Base-by-base conservation (phyloP, 495 filamentous ascomycete genomes). In the Penicillium paxilli region DNA sequence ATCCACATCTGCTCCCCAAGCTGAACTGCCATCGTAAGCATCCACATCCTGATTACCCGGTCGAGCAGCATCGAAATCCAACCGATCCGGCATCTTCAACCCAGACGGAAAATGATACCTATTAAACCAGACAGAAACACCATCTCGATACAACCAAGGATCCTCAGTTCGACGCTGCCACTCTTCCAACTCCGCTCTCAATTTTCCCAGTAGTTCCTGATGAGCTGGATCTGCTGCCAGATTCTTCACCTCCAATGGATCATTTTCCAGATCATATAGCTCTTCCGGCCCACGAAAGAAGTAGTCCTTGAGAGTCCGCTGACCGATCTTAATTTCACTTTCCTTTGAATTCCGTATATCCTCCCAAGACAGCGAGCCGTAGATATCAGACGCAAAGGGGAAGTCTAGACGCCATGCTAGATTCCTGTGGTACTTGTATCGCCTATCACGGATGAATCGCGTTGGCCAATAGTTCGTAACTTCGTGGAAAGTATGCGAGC, bases 401-500 rank as follows among this genome's bases (percentile, higher is more conserved):
- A 77, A 77, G 50, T 76, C 71, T 5, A 77, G 62, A 8, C 62
- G 51, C 60, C 64, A 74, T 1, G 68, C 73, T 1, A 76, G 49
- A 46, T 77, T 77, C 35, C 74, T 66, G 46, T 77, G 74, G 49
- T 77, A 77, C 44, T 77, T 77, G 59, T 63, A 72, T 14, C 58
- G 40, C 5, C 55, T 56, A 6, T 63, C 66, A 32, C 74, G 64
- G 5, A 76, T 30, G 56, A 67, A 65, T 6, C 74, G 65, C 2
- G 74, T 77, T 1, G 74, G 74, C 60, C 64, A 77, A 51, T 76
- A 77, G 52, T 76, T 76, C 19, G 65, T 68, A 2, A 73, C 47
- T 53, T 77, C 74, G 45, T 77, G 74, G 58, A 77, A 76, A 10
- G 74, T 77, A 51, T 77, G 74, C 10, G 70, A 73, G 17, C 74